Evolutionary conservation across 208 protist species (phyloP), one percentile per base, ranked within the genome.

Genomic region (Borovskyia barvae): DNA sequence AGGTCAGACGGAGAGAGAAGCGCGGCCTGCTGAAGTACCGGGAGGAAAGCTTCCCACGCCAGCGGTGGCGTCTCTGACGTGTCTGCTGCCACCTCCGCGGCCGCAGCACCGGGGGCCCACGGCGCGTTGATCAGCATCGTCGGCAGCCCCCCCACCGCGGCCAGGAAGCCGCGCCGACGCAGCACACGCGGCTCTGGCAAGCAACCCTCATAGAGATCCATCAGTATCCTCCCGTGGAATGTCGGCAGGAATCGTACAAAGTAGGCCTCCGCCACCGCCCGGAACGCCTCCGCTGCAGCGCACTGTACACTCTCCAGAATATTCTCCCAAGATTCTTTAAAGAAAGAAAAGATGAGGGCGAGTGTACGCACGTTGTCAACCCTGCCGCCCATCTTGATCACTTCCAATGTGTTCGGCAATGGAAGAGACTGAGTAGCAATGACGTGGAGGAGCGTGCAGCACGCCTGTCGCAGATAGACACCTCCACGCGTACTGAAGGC

Each of bases 401-500:
- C 65, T 22, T 73, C 63, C 2, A 95, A 50, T 5, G 53, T 74
- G 20, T 88, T 82, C 1, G 88, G 80, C 24, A 97, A 76, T 19
- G 60, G 39, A 9, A 98, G 54, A 5, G 62, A 40, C 32, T 67
- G 59, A 5, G 40, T 33, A 14, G 94, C 83, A 17, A 95, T 79
- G 7, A 81, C 72, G 26, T 90, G 57, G 32, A 98, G 75, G 40
- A 98, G 62, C 17, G 62, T 55, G 61, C 93, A 98, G 53, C 91
- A 88, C 14, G 93, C 95, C 22, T 91, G 75, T 36, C 97, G 86
- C 26, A 98, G 82, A 37, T 92, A 83, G 60, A 95, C 88, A n/a
- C 96, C 97, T 36, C 97, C 97, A 36, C 94, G 88, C 2, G 93
- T 90, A 61, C 94, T 82, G 68, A 97, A 99, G 45, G 98, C 71